Evolutionary conservation across 2,329 filamentous ascomycete genomes (phyloP).

Genomic region (Fusarium tupiense): DNA sequence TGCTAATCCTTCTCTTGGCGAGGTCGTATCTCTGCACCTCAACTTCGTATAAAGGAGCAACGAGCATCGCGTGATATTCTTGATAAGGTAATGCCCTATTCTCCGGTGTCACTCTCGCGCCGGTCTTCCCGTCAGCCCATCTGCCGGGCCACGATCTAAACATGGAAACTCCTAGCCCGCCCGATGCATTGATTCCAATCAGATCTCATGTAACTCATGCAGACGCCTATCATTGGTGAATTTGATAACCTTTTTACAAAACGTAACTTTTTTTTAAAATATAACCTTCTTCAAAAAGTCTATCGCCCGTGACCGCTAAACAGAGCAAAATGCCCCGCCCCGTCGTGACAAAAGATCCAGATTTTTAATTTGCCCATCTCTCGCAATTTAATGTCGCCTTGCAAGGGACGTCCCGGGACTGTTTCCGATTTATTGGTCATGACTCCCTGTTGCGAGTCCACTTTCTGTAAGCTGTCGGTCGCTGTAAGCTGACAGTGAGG

Average conservation of each 20-base stretch:
- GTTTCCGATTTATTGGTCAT: slow-evolving; percentile 26
- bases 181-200: background rate
- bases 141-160: background rate
- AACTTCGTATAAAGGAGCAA: background rate
- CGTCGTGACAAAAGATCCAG: slow-evolving; percentile 4
- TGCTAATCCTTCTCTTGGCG: slow-evolving; percentile 10
- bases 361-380: background rate
- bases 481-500: background rate
- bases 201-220: background rate
- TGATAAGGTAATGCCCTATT: background rate
- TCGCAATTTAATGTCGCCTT: slow-evolving; percentile 21
- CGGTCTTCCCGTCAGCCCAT: slow-evolving; percentile 16
- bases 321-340: background rate
- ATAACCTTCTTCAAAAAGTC: background rate
- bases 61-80: background rate
- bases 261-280: background rate
- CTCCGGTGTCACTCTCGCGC: background rate
- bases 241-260: background rate
- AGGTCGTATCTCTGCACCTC: background rate
- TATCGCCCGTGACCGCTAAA: background rate
- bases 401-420: slow-evolving; percentile 12
- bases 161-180: background rate
- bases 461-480: background rate
- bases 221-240: background rate
- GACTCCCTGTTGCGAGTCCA: background rate